A percentile compares a stretch with the other conserved stretches of the same genome.
Evolutionary conservation across 2,329 filamentous ascomycete species (phyloP).

Genomic region (Neospermospora avenae): DNA sequence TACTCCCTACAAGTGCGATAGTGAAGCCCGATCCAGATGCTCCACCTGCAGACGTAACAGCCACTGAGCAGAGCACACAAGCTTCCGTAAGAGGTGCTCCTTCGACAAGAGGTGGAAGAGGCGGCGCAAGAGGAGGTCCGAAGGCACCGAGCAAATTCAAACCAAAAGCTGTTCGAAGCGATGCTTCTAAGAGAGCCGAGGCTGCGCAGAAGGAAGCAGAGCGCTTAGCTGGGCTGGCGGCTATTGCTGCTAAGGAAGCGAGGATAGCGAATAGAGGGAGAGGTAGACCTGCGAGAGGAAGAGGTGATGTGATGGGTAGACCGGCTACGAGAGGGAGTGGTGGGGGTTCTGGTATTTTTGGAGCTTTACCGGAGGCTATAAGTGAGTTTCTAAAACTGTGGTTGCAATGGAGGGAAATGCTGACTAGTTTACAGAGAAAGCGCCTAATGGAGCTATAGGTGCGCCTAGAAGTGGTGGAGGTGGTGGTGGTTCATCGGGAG

Average conservation of each 20-base stretch:
- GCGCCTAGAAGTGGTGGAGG: slow-evolving; percentile 7
- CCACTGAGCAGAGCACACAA: not conserved
- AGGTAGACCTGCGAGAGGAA: slow-evolving; percentile 27
- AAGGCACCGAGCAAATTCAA: slow-evolving; percentile 32
- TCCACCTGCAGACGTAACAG: not conserved
- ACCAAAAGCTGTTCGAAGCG: slow-evolving; percentile 32
- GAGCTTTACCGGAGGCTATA: slow-evolving; percentile 21
- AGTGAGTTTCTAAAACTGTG: slow-evolving; percentile 29
- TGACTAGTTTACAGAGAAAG: not conserved
- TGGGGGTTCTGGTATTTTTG: slow-evolving; percentile 24
- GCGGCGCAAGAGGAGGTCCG: slow-evolving; percentile 13
- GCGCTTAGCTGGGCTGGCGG: slow-evolving; percentile 14
- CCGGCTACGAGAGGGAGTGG: slow-evolving; percentile 6
- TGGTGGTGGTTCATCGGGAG: slow-evolving; percentile 7
- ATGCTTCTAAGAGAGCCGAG: slow-evolving; percentile 27
- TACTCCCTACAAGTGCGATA: not conserved
- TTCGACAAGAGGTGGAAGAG: slow-evolving; percentile 19
- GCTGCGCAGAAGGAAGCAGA: slow-evolving; percentile 22
- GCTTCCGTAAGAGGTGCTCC: slow-evolving; percentile 1
- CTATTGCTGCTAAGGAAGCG: slow-evolving; percentile 16
- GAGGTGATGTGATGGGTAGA: slow-evolving; percentile 36
- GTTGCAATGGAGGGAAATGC: not conserved
- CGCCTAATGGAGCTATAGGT: slow-evolving; percentile 1
- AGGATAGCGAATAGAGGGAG: slow-evolving; percentile 20
- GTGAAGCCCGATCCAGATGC: not conserved